Conservation (phyloP, 2,329 filamentous ascomycete species). For the Cercospora beticola region DNA sequence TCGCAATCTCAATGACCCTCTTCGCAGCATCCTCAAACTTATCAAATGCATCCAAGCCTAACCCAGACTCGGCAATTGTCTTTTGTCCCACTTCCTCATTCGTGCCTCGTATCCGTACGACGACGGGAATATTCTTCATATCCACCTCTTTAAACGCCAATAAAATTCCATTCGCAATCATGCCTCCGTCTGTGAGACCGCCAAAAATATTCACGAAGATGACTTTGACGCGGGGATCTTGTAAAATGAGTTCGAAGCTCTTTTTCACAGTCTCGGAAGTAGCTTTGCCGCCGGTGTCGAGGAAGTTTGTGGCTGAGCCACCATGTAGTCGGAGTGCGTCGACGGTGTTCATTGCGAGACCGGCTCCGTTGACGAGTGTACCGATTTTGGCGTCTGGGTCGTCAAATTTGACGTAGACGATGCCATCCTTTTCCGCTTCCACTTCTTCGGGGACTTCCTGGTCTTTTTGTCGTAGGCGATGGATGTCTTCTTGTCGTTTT, state of each 20-base stretch:
- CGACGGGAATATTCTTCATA: conserved; percentile 60
- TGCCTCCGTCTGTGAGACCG: conserved; percentile 70
- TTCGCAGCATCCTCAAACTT: conserved; percentile 70
- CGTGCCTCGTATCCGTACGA: conserved; percentile 74
- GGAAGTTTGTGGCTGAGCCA: conserved; percentile 74
- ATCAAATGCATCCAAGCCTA: conserved; percentile 70
- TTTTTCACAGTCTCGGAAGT: conserved; percentile 77
- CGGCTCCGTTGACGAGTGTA: conserved; percentile 84
- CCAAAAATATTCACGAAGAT: conserved; percentile 73
- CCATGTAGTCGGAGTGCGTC: conserved; percentile 71
- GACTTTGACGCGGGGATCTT: conserved; percentile 69
- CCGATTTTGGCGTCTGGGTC: conserved; percentile 64
- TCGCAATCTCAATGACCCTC: conserved; percentile 62
- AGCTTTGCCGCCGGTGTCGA: conserved; percentile 87
- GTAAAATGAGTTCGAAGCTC: conserved; percentile 71
- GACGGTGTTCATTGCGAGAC: conserved; percentile 86
- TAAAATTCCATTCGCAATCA: conserved; percentile 76
- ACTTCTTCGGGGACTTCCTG: conserved; percentile 58
- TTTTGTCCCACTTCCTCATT: conserved; percentile 69
- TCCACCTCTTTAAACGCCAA: conserved; percentile 69
- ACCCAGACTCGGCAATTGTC: conserved; percentile 66
- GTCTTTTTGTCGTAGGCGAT: conserved; percentile 55
- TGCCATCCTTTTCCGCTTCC: conserved; percentile 66
- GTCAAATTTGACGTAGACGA: conserved; percentile 70
- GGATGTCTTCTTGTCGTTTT: conserved; percentile 61